Conservation (phyloP, 2,329 filamentous ascomycete genomes). For the Nigrospora sphaerica region DNA sequence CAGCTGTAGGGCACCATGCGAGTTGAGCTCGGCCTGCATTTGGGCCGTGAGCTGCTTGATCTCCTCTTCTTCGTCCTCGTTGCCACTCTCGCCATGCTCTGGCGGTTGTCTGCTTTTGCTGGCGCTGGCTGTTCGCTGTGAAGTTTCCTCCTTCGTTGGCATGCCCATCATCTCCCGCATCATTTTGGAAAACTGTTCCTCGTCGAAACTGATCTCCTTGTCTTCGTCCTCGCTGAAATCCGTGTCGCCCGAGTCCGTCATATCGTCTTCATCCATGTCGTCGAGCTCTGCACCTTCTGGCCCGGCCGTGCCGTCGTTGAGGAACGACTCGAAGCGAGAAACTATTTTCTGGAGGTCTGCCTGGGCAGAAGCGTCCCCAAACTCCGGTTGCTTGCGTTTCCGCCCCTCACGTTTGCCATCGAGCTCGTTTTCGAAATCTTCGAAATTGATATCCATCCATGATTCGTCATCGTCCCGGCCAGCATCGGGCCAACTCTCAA, state of each 20-base stretch:
- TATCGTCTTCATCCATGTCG: constrained; percentile 62
- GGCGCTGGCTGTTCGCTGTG: background rate
- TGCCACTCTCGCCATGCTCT: background rate
- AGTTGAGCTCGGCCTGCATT: constrained; percentile 67
- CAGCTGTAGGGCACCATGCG: constrained; percentile 57
- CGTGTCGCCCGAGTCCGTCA: constrained; percentile 42
- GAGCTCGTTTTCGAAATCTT: constrained; percentile 81
- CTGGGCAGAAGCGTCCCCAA: constrained; percentile 62
- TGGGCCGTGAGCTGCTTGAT: constrained; percentile 59
- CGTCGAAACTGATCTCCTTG: constrained; percentile 72
- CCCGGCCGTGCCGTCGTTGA: constrained; percentile 79
- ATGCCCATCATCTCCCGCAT: constrained; percentile 90
- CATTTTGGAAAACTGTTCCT: constrained; percentile 76
- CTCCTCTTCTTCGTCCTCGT: constrained; percentile 48
- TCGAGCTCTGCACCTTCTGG: constrained; percentile 68
- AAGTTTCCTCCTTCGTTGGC: constrained; percentile 20
- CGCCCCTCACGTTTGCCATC: constrained; percentile 35
- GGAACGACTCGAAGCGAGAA: constrained; percentile 82
- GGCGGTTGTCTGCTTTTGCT: background rate
- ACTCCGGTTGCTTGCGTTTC: constrained; percentile 26
- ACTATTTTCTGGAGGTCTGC: constrained; percentile 86
- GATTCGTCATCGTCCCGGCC: constrained; percentile 72
- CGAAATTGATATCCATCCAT: constrained; percentile 89
- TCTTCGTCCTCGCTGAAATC: constrained; percentile 61
- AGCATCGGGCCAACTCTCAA: constrained; percentile 57